Percentiles rank a stretch among this genome's conserved stretches.
phyloP scores from a whole-genome alignment of 2,329 filamentous ascomycete species.

The Stenocarpella maydis region DNA sequence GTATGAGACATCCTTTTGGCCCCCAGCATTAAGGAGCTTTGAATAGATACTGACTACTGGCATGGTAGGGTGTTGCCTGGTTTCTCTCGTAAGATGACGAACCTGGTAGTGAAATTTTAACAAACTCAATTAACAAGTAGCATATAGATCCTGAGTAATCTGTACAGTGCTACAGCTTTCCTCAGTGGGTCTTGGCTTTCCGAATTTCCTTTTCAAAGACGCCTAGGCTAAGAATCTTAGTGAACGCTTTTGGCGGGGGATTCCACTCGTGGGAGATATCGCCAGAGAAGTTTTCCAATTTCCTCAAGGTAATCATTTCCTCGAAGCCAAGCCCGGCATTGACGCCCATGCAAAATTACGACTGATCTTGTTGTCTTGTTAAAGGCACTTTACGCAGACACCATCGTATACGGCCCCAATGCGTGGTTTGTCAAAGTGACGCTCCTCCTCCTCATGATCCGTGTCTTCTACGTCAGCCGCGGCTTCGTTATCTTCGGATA shows the following conservation, averaged over 20 bases:
- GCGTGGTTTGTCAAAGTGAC: constrained; percentile 28
- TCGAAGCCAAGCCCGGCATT: not conserved
- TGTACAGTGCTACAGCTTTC: constrained; percentile 25
- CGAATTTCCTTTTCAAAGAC: too few relatives aligned
- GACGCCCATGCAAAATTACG: not conserved
- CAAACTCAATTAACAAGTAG: not conserved
- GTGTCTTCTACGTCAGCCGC: constrained; percentile 19
- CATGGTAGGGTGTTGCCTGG: constrained; percentile 11
- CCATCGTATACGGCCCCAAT: constrained; percentile 26
- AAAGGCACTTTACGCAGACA: constrained; percentile 27
- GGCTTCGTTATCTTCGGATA: constrained; percentile 8
- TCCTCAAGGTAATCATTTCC: constrained; percentile 18
- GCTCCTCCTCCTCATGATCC: constrained; percentile 25
- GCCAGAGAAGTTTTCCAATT: not conserved
- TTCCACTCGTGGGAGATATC: constrained; percentile 28
- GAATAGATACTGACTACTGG: not conserved
- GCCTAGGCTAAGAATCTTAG: not conserved
- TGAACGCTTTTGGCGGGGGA: constrained; percentile 20
- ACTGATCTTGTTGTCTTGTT: not conserved
- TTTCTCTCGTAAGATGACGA: constrained; percentile 16
- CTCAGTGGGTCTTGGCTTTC: not conserved
- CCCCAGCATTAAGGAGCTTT: not conserved
- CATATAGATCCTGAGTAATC: constrained; percentile 16
- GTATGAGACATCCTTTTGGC: not conserved
- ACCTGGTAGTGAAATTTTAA: not conserved